Evolutionary conservation across 345 rosid genomes (phyloP), one percentile per base, ranked within the genome.

Genomic region (Eucalyptus globulus): DNA sequence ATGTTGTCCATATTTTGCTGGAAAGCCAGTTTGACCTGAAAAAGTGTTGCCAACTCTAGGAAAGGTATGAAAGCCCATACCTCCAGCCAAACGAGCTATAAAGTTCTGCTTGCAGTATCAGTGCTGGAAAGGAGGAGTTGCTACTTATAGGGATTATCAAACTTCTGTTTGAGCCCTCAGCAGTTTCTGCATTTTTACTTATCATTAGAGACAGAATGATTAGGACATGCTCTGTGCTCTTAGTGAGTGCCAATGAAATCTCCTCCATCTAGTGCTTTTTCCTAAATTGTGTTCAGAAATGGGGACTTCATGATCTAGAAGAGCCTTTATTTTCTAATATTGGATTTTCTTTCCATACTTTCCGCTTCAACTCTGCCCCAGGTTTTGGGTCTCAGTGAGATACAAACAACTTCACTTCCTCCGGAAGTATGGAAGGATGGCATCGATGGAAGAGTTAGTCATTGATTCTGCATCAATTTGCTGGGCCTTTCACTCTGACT

Each of bases 401-500:
- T 97, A 93, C 94, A 94, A 94, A 89, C 98, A 95, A 91, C 92
- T 96, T 83, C 93, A 89, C 80, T 92, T 93, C 90, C 87, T 91
- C 87, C 94, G 92, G 91, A 94, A 92, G 80, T 93, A 88, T 95
- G 96, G 96, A 89, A 93, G 93, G 92, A 89, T 91, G 90, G 93
- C 97, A 80, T 92, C 96, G 88, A 29, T 89, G 88, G 97, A 94
- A 89, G 97, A 96, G 89, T 89, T 96, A 91, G 93, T 88, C 89
- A 91, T 93, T 91, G 97, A 96, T 91, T 92, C 96, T 87, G 92
- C 93, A 91, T 91, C 93, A 91, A 94, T 96, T 89, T 94, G 91
- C 89, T 97, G 98, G 98, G 99, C 98, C 89, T 97, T 95, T 93
- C 99, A 96, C 90, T 97, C 99, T 89, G 99, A 96, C 88, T 96